phyloP scores from a whole-genome alignment of 1,284 basidiomycete genomes.

The Bjerkandera adusta region DNA sequence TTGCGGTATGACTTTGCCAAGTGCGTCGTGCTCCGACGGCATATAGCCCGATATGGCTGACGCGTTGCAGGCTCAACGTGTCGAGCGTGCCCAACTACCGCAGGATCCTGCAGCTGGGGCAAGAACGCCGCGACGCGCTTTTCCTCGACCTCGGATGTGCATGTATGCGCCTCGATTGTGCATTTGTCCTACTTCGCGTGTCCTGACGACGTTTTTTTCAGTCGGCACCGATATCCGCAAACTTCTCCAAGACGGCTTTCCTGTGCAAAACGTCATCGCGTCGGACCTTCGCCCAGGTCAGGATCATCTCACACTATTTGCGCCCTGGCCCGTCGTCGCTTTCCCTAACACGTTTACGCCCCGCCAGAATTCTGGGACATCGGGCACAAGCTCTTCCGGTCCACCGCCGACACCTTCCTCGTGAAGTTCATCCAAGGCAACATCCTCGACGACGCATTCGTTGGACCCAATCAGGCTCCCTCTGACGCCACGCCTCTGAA shows the following conservation, averaged over 20 bases:
- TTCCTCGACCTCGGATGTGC: slow-evolving; percentile 34
- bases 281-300: slow-evolving; percentile 28
- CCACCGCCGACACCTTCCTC: slow-evolving; percentile 35
- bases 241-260: neutral
- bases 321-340: neutral
- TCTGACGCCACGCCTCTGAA: slow-evolving; percentile 18
- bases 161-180: neutral
- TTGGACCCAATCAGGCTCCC: slow-evolving; percentile 25
- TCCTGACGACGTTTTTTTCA: neutral
- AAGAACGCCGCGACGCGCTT: slow-evolving; percentile 37
- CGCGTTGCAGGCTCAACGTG: slow-evolving; percentile 25
- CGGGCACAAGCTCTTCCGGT: slow-evolving; percentile 24
- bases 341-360: neutral
- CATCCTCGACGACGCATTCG: slow-evolving; percentile 33
- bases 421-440: slow-evolving; percentile 43
- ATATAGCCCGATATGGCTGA: neutral
- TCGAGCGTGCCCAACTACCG: slow-evolving; percentile 39
- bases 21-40: neutral
- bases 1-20: slow-evolving; percentile 34
- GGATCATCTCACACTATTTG: slow-evolving; percentile 21
- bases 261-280: slow-evolving; percentile 21
- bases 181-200: neutral
- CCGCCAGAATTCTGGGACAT: slow-evolving; percentile 6
- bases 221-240: neutral
- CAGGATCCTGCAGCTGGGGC: slow-evolving; percentile 35